phyloP scores from a whole-genome alignment of 176 grass and related monocot genomes.

The Metroxylon sagu region DNA sequence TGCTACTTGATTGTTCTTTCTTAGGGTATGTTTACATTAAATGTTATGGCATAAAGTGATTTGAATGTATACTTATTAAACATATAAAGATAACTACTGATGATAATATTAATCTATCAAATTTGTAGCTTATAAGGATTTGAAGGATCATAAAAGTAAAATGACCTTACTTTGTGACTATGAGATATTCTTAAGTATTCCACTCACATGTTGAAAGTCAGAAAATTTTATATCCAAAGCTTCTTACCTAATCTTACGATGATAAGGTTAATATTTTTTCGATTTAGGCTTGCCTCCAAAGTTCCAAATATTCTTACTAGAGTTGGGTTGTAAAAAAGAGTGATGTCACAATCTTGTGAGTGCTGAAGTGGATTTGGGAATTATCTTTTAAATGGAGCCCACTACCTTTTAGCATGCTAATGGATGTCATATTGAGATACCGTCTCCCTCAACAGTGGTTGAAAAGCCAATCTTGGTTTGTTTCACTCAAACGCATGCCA shows the following conservation, averaged over 20 bases:
- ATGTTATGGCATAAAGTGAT: no score
- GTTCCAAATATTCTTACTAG: background rate
- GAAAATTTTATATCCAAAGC: background rate
- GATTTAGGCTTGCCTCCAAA: slow-evolving; percentile 1
- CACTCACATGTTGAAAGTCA: slow-evolving; percentile 2
- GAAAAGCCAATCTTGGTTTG: background rate
- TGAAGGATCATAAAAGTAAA: background rate
- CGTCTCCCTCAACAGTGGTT: background rate
- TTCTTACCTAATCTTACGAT: no score
- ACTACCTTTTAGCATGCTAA: slow-evolving; percentile 1
- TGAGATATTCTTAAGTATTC: slow-evolving; percentile 2
- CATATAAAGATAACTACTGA: no score
- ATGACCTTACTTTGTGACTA: background rate
- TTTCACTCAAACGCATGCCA: background rate
- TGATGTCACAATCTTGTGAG: no score
- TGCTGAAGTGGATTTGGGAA: no score
- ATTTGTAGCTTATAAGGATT: no score
- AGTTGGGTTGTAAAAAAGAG: slow-evolving; percentile 2
- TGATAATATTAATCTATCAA: no score
- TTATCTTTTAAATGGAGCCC: background rate
- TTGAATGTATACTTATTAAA: no score
- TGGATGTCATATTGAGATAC: slow-evolving; percentile 1
- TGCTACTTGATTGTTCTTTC: no score
- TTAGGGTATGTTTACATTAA: no score
- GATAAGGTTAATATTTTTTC: no score